phyloP scores from a whole-genome alignment of 768 basidiomycete genomes.

The Lentinus brumalis region DNA sequence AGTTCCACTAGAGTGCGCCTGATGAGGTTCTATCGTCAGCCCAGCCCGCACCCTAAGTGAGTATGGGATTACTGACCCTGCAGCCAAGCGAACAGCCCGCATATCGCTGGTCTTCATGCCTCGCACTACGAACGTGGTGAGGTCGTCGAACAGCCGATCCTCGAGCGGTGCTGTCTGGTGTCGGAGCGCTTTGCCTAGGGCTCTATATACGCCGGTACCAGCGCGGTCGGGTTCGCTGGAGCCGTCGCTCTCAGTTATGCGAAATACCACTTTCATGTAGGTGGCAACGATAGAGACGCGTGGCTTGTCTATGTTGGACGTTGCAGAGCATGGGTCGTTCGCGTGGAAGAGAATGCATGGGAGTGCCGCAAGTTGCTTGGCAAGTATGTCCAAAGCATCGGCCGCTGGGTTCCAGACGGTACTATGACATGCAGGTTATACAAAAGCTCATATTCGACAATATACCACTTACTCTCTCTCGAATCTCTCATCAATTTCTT shows the following conservation, averaged over 20 bases:
- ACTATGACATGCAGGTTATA: conserved; percentile 30
- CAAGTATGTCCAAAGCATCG: conserved; percentile 36
- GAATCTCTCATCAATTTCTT: conserved; percentile 47
- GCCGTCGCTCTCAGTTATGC: conserved; percentile 49
- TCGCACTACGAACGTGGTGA: conserved; percentile 42
- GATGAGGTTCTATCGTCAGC: conserved; percentile 3
- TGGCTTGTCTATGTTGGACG: conserved; percentile 2
- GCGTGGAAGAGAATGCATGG: conserved; percentile 27
- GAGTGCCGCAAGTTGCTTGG: conserved; percentile 22
- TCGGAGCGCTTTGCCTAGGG: conserved; percentile 17
- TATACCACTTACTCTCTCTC: conserved; percentile 15
- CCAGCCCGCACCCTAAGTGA: not conserved
- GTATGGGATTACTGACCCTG: conserved; percentile 53
- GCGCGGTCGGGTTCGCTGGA: conserved; percentile 50
- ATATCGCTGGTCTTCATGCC: conserved; percentile 53
- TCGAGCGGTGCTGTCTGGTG: conserved; percentile 25
- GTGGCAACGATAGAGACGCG: conserved; percentile 29
- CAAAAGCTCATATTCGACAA: not conserved
- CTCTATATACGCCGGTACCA: conserved; percentile 31
- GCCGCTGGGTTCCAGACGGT: conserved; percentile 37
- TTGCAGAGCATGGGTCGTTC: conserved; percentile 6
- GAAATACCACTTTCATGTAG: conserved; percentile 38
- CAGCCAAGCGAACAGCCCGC: conserved; percentile 61
- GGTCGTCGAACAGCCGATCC: conserved; percentile 28
- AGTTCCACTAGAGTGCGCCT: conserved; percentile 55